Percentiles rank a stretch among this genome's conserved stretches.
These are phyloP conservation scores for Neofusicoccum parvum DNA, from an alignment of 2,329 filamentous ascomycete species.

Conservation along the genomic window DNA sequence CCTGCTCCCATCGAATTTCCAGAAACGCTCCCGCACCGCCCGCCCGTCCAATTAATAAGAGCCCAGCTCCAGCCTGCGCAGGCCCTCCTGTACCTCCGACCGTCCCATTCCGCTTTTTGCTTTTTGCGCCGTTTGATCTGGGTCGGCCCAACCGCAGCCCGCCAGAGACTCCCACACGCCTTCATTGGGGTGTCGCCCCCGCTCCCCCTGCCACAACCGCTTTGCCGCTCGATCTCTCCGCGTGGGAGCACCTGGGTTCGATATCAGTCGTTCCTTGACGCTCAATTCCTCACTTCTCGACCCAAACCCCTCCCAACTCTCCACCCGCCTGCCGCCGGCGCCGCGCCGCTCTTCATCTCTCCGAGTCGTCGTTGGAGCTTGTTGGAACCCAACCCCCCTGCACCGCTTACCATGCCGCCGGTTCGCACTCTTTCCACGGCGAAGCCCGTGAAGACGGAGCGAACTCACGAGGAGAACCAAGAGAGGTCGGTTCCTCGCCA, in stretches of 20 bases:
- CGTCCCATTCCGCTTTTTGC: conserved; percentile 10
- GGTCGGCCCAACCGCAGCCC: conserved; percentile 6
- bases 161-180: background rate
- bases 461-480: conserved; percentile 79
- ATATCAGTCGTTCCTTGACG: conserved; percentile 23
- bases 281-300: background rate
- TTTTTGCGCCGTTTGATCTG: conserved; percentile 16
- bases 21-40: background rate
- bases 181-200: conserved; percentile 16
- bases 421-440: conserved; percentile 35
- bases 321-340: background rate
- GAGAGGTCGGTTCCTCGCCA: conserved; percentile 54
- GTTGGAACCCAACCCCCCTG: background rate
- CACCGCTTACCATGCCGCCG: conserved; percentile 39
- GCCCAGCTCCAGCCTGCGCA: background rate
- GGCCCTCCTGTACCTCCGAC: background rate
- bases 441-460: conserved; percentile 64
- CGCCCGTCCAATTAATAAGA: background rate
- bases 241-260: conserved; percentile 21
- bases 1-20: conserved; percentile 15
- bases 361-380: background rate
- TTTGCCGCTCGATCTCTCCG: conserved; percentile 1
- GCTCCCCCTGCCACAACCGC: background rate
- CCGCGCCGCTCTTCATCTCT: background rate
- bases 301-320: too few species aligned